Base-by-base conservation (phyloP, 345 rosid species). In the Lepidium sativum region DNA sequence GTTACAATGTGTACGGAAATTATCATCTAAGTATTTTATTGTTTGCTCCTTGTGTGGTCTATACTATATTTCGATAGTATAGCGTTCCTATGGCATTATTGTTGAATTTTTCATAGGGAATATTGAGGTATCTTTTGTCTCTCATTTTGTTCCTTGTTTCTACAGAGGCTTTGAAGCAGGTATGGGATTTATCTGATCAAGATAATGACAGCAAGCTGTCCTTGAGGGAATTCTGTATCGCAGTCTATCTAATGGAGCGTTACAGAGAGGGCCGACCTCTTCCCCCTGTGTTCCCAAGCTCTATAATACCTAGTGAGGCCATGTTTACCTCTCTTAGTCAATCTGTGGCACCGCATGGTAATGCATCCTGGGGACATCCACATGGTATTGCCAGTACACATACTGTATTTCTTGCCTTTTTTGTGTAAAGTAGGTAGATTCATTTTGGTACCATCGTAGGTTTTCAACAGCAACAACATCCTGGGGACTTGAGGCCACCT, bases 131-230 rank as follows among this genome's bases (percentile, higher is more conserved):
- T 15, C 29, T 59, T 55, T 43, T 37, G 35, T 73, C 72, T 31
- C 31, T 65, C 39, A 54, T 68, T 17, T 23, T 41, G 49, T 62
- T 54, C 48, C 55, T 77, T 78, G 78, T 75, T 82, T 76, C 80
- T 83, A 65, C 95, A 90, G 99, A 88, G 83, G 82, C 87, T 65
- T 75, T 94, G 77, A 88, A 72, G 74, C 91, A 83, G 82, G 92
- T 94, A 34, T 94, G 99, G 99, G 96, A 94, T 76, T 78, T 94
- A 71, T 88, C 99, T 17, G 99, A 94, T 79, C 96, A 86, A 80
- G 99, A 94, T 76, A 90, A 86, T 71, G 99, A 94, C 70, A 85
- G 95, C 82, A 94, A 83, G 97, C 99, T 94, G 59, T 88, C 99
- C 75, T 75, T 85, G 76, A 88, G 83, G 78, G 99, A 94, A 81